phyloP scores from a whole-genome alignment of 768 basidiomycete species.

The Lentinus tigrinus region DNA sequence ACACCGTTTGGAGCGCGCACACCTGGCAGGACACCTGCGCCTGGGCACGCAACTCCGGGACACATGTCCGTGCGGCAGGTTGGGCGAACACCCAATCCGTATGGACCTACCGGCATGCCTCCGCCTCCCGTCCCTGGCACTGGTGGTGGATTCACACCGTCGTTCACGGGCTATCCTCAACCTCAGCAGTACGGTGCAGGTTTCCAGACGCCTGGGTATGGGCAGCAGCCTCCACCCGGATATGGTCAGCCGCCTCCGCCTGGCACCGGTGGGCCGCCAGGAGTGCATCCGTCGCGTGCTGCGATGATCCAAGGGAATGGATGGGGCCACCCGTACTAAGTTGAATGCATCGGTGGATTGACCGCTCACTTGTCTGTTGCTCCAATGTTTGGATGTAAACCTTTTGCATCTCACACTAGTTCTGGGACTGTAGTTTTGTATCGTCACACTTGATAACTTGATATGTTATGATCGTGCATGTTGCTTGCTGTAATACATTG shows the following conservation, averaged over 20 bases:
- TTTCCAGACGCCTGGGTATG: constrained; percentile 40
- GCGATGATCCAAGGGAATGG: constrained; percentile 55
- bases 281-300: constrained; percentile 67
- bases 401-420: background rate
- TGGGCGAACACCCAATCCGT: constrained; percentile 80
- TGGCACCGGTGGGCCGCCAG: constrained; percentile 39
- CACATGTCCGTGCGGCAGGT: constrained; percentile 72
- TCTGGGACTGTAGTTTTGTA: constrained; percentile 19
- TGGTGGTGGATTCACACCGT: constrained; percentile 31
- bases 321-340: constrained; percentile 25
- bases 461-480: constrained; percentile 13
- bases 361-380: constrained; percentile 18
- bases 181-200: constrained; percentile 30
- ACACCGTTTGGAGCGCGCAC: constrained; percentile 82
- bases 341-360: constrained; percentile 4
- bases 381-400: no score
- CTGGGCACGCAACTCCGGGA: constrained; percentile 63
- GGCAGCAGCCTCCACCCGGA: constrained; percentile 44
- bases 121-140: constrained; percentile 35
- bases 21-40: constrained; percentile 65
- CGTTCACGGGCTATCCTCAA: constrained; percentile 13
- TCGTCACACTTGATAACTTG: constrained; percentile 1
- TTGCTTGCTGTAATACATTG: constrained; percentile 18
- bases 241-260: constrained; percentile 38
- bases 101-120: constrained; percentile 35